A percentile compares a stretch with the other conserved stretches of the same genome.
phyloP scores from a whole-genome alignment of 2,329 filamentous ascomycete species.

The Arachnopeziza araneosa region DNA sequence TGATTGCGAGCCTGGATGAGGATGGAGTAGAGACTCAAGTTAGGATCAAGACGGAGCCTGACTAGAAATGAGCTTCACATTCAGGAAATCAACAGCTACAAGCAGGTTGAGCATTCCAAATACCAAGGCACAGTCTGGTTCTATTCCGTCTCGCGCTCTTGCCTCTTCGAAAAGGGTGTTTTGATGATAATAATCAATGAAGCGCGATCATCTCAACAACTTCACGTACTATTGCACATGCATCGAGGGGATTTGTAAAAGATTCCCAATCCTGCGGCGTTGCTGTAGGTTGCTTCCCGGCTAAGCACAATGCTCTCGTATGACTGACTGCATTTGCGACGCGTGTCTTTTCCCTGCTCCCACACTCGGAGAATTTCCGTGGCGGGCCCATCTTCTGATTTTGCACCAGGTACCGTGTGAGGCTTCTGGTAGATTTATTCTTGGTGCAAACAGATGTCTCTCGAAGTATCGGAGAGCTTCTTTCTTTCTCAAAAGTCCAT shows the following conservation, averaged over 20 bases:
- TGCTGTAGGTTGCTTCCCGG: not conserved
- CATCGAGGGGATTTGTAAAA: not conserved
- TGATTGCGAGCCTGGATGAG: conserved; percentile 26
- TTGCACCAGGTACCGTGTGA: too few species aligned
- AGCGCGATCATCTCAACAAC: not conserved
- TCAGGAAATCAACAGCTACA: not conserved
- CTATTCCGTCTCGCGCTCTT: not conserved
- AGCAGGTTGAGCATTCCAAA: not conserved
- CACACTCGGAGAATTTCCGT: too few species aligned
- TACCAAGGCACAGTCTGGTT: not conserved
- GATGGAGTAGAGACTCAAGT: conserved; percentile 19
- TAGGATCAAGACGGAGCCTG: conserved; percentile 28
- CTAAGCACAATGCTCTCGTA: not conserved
- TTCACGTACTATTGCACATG: not conserved
- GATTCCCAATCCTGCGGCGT: not conserved
- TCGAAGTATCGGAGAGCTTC: too few species aligned
- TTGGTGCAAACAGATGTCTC: too few species aligned
- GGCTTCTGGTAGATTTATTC: too few species aligned
- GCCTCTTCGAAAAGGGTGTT: not conserved
- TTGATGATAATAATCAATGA: not conserved
- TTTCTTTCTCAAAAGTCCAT: too few species aligned
- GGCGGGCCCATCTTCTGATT: too few species aligned
- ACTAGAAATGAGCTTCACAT: conserved; percentile 5
- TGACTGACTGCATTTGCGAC: not conserved
- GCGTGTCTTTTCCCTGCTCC: not conserved